phyloP scores from a whole-genome alignment of 139 green algal genomes.

The Tetraselmis chui region DNA sequence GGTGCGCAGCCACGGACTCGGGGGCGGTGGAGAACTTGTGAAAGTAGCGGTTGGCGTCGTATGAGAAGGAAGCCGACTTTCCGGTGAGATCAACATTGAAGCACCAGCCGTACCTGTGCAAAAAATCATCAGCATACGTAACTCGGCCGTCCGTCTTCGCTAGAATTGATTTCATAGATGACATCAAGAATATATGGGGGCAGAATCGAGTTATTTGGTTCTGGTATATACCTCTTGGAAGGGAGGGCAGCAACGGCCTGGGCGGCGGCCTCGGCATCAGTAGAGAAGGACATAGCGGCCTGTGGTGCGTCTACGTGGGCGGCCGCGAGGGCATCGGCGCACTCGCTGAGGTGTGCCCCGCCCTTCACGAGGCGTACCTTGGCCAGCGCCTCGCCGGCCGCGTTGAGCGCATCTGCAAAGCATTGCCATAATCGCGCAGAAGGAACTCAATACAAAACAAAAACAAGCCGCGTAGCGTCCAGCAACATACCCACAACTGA shows the following conservation, averaged over 20 bases:
- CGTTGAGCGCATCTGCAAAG: neutral
- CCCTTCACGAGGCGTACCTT: neutral
- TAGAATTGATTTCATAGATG: too few relatives aligned
- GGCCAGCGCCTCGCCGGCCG: neutral
- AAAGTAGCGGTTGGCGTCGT: neutral
- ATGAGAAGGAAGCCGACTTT: neutral
- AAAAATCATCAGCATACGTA: too few relatives aligned
- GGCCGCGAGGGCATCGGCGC: neutral
- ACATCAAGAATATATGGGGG: too few relatives aligned
- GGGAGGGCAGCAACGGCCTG: neutral
- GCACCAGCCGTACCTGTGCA: neutral
- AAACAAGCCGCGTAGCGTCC: too few relatives aligned
- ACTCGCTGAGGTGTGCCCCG: neutral
- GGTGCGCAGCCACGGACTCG: neutral
- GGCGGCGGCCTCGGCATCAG: neutral
- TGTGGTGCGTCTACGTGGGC: neutral
- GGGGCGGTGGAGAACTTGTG: neutral
- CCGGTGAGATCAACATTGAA: neutral
- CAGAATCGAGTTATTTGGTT: too few relatives aligned
- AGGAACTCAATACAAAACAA: too few relatives aligned
- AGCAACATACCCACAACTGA: too few relatives aligned
- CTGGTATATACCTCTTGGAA: neutral
- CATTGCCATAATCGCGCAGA: too few relatives aligned
- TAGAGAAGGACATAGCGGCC: neutral
- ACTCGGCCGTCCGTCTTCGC: too few relatives aligned